Percentiles rank a stretch among this genome's conserved stretches.
Conservation (phyloP, 441 rosid species). For the Gossypium davidsonii region DNA sequence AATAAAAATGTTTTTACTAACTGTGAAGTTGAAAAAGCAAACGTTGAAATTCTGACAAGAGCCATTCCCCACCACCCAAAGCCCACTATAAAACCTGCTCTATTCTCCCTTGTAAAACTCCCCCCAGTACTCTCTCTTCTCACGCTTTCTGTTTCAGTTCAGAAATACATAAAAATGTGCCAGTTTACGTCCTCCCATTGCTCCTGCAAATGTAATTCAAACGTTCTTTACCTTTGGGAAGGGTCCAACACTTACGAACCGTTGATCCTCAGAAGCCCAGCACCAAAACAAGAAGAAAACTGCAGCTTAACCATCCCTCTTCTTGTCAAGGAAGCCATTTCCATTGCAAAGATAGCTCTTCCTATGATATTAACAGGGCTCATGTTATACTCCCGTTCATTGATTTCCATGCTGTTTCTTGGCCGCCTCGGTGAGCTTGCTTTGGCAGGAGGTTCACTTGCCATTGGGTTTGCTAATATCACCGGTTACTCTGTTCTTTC, state of each 20-base stretch:
- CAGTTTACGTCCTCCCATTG: constrained; percentile 20
- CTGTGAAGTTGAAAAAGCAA: too few relatives aligned
- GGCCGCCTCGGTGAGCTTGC: constrained; percentile 65
- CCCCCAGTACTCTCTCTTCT: not conserved
- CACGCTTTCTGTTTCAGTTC: not conserved
- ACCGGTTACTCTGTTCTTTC: constrained; percentile 85
- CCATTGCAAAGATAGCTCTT: constrained; percentile 48
- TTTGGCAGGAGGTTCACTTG: constrained; percentile 83
- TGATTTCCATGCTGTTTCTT: constrained; percentile 76
- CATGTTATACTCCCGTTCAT: constrained; percentile 77
- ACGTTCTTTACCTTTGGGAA: constrained; percentile 13
- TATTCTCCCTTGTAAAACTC: not conserved
- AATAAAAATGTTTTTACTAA: too few relatives aligned
- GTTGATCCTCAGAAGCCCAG: constrained; percentile 25
- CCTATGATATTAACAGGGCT: constrained; percentile 78
- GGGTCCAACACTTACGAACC: constrained; percentile 23
- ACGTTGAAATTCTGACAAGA: not conserved
- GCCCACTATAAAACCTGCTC: constrained; percentile 30
- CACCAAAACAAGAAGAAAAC: constrained; percentile 12
- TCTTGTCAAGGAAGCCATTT: constrained; percentile 39
- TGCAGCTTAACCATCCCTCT: constrained; percentile 13
- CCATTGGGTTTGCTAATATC: constrained; percentile 83
- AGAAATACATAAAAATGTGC: constrained; percentile 29
- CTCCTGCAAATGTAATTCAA: constrained; percentile 19
- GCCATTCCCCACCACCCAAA: not conserved